Conservation (phyloP, 805 yeast genomes). For the Brettanomyces anomalus region DNA sequence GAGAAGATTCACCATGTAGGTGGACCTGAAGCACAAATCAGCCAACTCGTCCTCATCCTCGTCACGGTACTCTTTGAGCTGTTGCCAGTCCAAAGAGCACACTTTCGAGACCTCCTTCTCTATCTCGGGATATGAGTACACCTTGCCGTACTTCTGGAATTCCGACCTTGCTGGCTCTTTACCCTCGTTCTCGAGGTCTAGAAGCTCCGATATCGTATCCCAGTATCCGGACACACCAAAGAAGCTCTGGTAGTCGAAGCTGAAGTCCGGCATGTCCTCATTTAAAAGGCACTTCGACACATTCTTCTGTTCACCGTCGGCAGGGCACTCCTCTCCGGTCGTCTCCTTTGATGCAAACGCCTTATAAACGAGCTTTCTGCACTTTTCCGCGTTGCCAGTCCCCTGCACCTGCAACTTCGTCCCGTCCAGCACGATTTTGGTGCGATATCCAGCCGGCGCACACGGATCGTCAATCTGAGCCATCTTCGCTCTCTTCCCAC, state of each 20-base stretch:
- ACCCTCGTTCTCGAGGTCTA: conserved; percentile 23
- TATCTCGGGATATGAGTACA: conserved; percentile 38
- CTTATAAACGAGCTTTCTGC: conserved; percentile 39
- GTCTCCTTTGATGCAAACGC: conserved; percentile 24
- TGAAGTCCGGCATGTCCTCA: conserved; percentile 47
- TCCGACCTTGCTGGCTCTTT: conserved; percentile 3
- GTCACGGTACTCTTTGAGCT: conserved; percentile 17
- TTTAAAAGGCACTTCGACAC: conserved; percentile 41
- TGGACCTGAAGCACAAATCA: conserved; percentile 51
- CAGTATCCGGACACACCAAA: conserved; percentile 63
- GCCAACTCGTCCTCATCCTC: conserved; percentile 36
- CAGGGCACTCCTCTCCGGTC: conserved; percentile 15
- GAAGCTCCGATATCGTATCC: conserved; percentile 45
- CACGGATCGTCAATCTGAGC: conserved; percentile 41
- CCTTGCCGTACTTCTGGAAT: conserved; percentile 20
- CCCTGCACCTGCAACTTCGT: conserved; percentile 32
- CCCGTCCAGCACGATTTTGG: conserved; percentile 7
- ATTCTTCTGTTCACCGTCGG: conserved; percentile 13
- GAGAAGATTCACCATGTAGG: conserved; percentile 48
- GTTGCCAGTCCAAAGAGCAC: conserved; percentile 34
- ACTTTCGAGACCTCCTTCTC: conserved; percentile 35
- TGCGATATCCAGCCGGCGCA: conserved; percentile 36
- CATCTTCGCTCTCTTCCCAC: conserved; percentile 9
- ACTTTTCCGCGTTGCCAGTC: conserved; percentile 39
- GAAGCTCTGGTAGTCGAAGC: conserved; percentile 46